A percentile compares a stretch with the other conserved stretches of the same genome.
Evolutionary conservation across 2,329 filamentous ascomycete species (phyloP).

Genomic region (Hypoxylon sp.): DNA sequence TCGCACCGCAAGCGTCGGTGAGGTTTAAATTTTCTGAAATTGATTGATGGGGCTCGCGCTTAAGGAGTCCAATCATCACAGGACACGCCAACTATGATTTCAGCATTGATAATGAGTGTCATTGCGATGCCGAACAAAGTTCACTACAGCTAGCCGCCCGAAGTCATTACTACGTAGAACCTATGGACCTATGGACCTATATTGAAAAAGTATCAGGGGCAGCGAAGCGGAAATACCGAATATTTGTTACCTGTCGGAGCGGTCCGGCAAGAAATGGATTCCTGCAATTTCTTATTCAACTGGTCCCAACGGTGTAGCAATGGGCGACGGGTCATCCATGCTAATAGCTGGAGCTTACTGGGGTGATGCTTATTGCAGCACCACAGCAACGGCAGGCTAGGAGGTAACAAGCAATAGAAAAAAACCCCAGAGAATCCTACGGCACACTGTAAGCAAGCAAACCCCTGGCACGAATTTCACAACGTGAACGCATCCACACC

Average conservation of each 20-base stretch:
- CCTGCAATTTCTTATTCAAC: constrained; percentile 32
- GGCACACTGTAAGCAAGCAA: constrained; percentile 26
- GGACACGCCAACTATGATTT: constrained; percentile 43
- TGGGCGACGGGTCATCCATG: constrained; percentile 34
- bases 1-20: constrained; percentile 32
- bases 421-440: constrained; percentile 34
- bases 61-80: constrained; percentile 45
- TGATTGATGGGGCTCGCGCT: constrained; percentile 44
- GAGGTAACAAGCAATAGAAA: constrained; percentile 29
- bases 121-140: constrained; percentile 32
- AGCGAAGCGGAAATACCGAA: constrained; percentile 25
- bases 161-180: constrained; percentile 12
- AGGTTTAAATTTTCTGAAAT: constrained; percentile 41
- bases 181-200: background rate
- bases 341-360: constrained; percentile 21
- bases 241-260: constrained; percentile 17
- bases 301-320: constrained; percentile 30
- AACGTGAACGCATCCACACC: constrained; percentile 23
- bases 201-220: constrained; percentile 27
- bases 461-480: constrained; percentile 2
- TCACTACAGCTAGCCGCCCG: constrained; percentile 31
- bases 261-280: constrained; percentile 15
- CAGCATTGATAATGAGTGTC: constrained; percentile 35
- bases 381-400: constrained; percentile 34
- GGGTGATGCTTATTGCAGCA: constrained; percentile 41